These are phyloP conservation scores for Calonectria crousiana DNA, from an alignment of 2,329 filamentous ascomycete genomes.

Conservation along the genomic window DNA sequence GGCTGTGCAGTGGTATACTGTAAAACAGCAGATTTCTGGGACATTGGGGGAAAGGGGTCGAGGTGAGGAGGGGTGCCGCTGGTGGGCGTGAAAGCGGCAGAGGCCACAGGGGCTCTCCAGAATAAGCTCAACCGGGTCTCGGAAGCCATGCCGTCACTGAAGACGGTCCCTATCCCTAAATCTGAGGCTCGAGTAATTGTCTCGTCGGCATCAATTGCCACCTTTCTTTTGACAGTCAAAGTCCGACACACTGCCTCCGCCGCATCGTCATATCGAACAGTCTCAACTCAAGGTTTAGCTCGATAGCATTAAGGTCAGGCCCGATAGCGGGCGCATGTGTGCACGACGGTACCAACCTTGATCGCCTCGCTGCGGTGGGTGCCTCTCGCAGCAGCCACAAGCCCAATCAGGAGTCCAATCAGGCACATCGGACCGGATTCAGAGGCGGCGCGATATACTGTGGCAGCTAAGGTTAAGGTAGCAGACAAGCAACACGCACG, in stretches of 20 bases:
- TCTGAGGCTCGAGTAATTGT: conserved; percentile 1
- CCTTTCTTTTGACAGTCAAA: not conserved
- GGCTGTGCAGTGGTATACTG: conserved; percentile 21
- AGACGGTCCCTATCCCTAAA: not conserved
- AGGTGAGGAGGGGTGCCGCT: not conserved
- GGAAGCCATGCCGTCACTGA: not conserved
- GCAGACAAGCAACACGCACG: conserved; percentile 13
- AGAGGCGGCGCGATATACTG: not conserved
- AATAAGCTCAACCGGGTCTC: conserved; percentile 20
- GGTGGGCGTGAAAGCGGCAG: not conserved
- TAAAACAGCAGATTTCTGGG: conserved; percentile 20
- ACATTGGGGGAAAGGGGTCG: conserved; percentile 5
- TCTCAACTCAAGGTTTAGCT: conserved; percentile 17
- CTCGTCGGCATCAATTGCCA: not conserved
- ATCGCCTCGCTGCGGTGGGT: not conserved
- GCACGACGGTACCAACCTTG: conserved; percentile 15
- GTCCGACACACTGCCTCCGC: not conserved
- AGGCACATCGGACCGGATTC: not conserved
- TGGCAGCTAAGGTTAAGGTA: conserved; percentile 27
- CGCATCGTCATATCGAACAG: not conserved
- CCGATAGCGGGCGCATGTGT: conserved; percentile 9
- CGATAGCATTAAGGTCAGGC: not conserved
- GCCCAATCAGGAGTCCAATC: not conserved
- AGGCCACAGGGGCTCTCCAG: conserved; percentile 9
- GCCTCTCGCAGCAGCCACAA: not conserved